phyloP scores from a whole-genome alignment of 169 alveolate genomes.

The Plasmodium ovale region DNA sequence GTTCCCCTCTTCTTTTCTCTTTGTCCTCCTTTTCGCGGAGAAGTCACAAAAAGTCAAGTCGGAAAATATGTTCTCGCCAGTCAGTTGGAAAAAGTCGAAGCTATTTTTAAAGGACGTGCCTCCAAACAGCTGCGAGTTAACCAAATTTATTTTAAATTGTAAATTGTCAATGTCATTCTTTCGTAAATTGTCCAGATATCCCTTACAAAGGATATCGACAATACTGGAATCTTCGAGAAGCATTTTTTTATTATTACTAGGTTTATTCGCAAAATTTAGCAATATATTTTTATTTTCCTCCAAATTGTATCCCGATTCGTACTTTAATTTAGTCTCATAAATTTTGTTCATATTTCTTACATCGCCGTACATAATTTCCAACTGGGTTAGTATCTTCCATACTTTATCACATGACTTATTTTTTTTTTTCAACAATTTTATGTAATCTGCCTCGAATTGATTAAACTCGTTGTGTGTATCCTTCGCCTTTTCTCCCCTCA shows the following conservation, averaged over 20 bases:
- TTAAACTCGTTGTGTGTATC: slow-evolving; percentile 49
- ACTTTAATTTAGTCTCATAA: slow-evolving; percentile 48
- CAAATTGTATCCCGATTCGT: slow-evolving; percentile 70
- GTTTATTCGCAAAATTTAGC: slow-evolving; percentile 29
- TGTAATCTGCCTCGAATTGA: slow-evolving; percentile 34
- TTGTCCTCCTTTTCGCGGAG: background rate
- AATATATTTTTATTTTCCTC: slow-evolving; percentile 72
- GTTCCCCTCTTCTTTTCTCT: background rate
- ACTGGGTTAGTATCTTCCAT: slow-evolving; percentile 60
- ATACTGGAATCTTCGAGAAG: slow-evolving; percentile 34
- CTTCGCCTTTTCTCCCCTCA: background rate
- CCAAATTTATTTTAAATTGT: slow-evolving; percentile 44
- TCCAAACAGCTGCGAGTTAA: slow-evolving; percentile 66
- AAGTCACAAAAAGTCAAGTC: background rate
- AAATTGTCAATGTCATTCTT: slow-evolving; percentile 60
- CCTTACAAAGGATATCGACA: slow-evolving; percentile 59
- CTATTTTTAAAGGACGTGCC: slow-evolving; percentile 53
- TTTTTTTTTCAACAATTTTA: slow-evolving; percentile 62
- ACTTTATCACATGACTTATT: slow-evolving; percentile 50
- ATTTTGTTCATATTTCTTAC: slow-evolving; percentile 35
- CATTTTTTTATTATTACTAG: slow-evolving; percentile 10
- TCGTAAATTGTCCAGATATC: slow-evolving; percentile 63
- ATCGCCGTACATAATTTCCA: slow-evolving; percentile 67
- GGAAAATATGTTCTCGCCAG: background rate
- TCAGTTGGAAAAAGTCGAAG: slow-evolving; percentile 26